Evolutionary conservation across 345 rosid genomes (phyloP), one percentile per base, ranked within the genome.

Genomic region (Bretschneidera sinensis): DNA sequence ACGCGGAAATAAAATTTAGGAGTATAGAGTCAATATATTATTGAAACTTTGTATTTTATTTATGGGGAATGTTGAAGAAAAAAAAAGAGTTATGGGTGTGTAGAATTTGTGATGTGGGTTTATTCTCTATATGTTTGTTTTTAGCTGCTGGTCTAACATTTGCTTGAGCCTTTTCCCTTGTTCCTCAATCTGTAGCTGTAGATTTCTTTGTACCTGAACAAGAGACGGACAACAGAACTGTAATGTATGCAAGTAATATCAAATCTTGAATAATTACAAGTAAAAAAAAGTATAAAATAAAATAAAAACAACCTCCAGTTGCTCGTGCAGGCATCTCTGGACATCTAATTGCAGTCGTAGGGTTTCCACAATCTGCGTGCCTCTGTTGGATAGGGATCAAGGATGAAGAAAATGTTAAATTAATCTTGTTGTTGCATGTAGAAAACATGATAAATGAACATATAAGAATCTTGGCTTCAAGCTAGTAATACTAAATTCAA

Each of bases 181-280:
- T 54, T 71, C 79, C 66, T 74, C 77, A 31, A 71, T 78, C 48
- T 34, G 62, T 31, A 51, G 55, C 62, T 65, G 73, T 18, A 72
- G 56, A 65, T 66, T 35, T 63, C 59, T 71, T 49, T 78, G 75
- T 39, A 39, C 10, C 45, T 39, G 16, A 39, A 1, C 16, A 14
- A 11, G 15, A 39, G 45, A 11, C n/a, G 10, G 45, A 39, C 9
- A 13, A 39, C 16, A 7, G 9, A 39, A 28, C 8, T 28, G 33
- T 28, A 28, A 28, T 28, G 45, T 39, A 39, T 39, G 1, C 4
- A 39, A 39, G 10, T 39, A 13, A 39, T 39, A 39, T 39, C 11
- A 7, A 39, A 14, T 1, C 16, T 7, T 39, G 11, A 39, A 14
- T 39, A 1, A 39, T 13, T 39, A 14, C 4, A 28, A 39, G 45